A percentile compares a stretch with the other conserved stretches of the same genome.
Evolutionary conservation across 768 basidiomycete species (phyloP).

Genomic region (Lactifluus rugatus): DNA sequence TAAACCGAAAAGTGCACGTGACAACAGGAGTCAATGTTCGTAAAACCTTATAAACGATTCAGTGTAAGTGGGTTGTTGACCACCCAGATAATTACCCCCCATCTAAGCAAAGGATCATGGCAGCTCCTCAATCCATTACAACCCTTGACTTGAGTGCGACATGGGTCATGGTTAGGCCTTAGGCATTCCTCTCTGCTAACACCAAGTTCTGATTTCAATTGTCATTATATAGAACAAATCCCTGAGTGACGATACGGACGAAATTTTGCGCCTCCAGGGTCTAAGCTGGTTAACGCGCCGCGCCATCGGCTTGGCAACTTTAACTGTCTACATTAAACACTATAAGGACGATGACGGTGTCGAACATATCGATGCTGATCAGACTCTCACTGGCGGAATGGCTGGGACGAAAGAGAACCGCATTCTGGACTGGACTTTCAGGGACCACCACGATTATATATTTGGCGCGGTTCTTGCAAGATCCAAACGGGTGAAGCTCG

Average conservation of each 20-base stretch:
- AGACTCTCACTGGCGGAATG: constrained; percentile 54
- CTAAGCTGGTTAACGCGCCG: constrained; percentile 63
- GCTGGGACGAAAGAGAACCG: constrained; percentile 48
- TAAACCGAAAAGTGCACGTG: too few species aligned
- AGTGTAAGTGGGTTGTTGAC: not conserved
- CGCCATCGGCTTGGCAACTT: constrained; percentile 42
- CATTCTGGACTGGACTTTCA: constrained; percentile 46
- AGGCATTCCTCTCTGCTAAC: not conserved
- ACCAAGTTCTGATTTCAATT: not conserved
- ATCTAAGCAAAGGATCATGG: constrained; percentile 36
- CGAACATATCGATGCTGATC: constrained; percentile 60
- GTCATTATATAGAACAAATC: constrained; percentile 46
- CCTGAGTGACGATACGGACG: constrained; percentile 52
- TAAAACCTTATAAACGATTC: too few species aligned
- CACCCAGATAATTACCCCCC: too few species aligned
- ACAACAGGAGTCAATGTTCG: too few species aligned
- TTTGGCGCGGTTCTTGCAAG: constrained; percentile 50
- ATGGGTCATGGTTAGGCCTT: constrained; percentile 50
- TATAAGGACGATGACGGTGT: constrained; percentile 47
- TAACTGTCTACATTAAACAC: constrained; percentile 54
- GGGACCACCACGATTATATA: constrained; percentile 44
- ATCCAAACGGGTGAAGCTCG: constrained; percentile 24
- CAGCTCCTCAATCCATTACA: constrained; percentile 50
- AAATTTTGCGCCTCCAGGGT: constrained; percentile 61
- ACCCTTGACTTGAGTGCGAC: constrained; percentile 53